A percentile compares a stretch with the other conserved stretches of the same genome.
Conservation (phyloP, 2,329 filamentous ascomycete genomes). For the Pyrenophora teres region DNA sequence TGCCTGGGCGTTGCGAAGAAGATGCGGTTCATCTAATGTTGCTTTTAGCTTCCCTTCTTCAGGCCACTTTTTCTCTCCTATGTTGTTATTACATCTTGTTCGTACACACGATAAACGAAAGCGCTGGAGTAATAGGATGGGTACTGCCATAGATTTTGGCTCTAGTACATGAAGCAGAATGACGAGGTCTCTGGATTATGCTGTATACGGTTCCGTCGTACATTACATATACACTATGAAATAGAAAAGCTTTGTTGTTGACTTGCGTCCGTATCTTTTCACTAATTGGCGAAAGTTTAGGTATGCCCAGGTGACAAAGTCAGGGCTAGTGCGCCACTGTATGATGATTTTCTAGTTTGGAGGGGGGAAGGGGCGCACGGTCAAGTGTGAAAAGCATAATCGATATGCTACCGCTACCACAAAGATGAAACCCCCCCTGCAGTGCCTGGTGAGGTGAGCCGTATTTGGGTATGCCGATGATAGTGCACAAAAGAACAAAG, state of each 20-base stretch:
- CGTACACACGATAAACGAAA: conserved; percentile 5
- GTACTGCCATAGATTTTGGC: neutral
- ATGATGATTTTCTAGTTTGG: too few species aligned
- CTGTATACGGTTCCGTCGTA: conserved; percentile 8
- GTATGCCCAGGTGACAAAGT: too few species aligned
- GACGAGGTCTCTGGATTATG: conserved; percentile 1
- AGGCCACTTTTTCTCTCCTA: conserved; percentile 1
- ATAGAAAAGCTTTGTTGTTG: conserved; percentile 14
- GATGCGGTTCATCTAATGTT: conserved; percentile 48
- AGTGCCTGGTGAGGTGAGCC: too few species aligned
- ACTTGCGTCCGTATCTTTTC: neutral
- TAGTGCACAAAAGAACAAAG: too few species aligned
- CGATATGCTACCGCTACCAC: too few species aligned
- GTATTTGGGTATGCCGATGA: too few species aligned
- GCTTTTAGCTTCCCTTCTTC: neutral
- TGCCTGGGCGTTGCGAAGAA: conserved; percentile 51
- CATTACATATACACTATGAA: conserved; percentile 8
- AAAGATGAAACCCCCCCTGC: too few species aligned
- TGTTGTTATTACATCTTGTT: neutral
- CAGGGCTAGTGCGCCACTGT: too few species aligned
- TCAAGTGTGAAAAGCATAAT: neutral
- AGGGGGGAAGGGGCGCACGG: neutral
- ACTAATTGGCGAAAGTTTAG: neutral
- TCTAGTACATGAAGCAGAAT: neutral
- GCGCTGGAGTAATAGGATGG: conserved; percentile 11